Evolutionary conservation across 192 early-diverging fungal species (phyloP).

Genomic region (Coemansia biformis): DNA sequence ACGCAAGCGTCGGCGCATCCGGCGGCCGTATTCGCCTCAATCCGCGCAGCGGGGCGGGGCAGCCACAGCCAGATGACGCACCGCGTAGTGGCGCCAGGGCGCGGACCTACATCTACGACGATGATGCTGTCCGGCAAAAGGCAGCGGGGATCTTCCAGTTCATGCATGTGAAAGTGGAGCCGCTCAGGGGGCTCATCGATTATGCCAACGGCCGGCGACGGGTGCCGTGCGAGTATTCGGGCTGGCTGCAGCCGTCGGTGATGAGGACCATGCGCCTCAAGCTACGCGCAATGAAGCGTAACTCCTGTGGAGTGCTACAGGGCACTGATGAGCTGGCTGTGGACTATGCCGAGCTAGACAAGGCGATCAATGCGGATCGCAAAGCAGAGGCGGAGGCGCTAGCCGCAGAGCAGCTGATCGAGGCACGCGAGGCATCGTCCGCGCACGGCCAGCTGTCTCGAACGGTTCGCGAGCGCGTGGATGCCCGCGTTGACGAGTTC

Average conservation of each 20-base stretch:
- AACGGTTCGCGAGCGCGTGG: constrained; percentile 11
- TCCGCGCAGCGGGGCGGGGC: neutral
- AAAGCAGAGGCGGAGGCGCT: constrained; percentile 11
- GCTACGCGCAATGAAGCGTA: constrained; percentile 10
- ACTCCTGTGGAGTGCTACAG: neutral
- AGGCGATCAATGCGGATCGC: constrained; percentile 13
- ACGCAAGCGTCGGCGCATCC: neutral
- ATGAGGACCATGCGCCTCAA: constrained; percentile 16
- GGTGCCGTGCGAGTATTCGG: constrained; percentile 26
- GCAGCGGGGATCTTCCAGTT: constrained; percentile 37
- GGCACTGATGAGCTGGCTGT: constrained; percentile 1
- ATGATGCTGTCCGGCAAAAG: constrained; percentile 14
- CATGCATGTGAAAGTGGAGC: constrained; percentile 16
- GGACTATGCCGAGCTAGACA: constrained; percentile 27
- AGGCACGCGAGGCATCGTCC: constrained; percentile 13
- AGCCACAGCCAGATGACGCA: neutral
- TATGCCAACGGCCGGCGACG: constrained; percentile 25
- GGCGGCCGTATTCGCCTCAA: constrained; percentile 2
- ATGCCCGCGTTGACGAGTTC: constrained; percentile 29
- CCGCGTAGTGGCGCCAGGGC: constrained; percentile 8
- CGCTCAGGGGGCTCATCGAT: constrained; percentile 23
- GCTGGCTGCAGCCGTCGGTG: constrained; percentile 35
- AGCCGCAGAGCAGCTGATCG: constrained; percentile 5
- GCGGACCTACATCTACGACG: constrained; percentile 19
- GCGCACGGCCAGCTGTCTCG: constrained; percentile 17